These are phyloP conservation scores for Arthrinium puccinioides DNA, from an alignment of 2,329 filamentous ascomycete species.

Conservation along the genomic window DNA sequence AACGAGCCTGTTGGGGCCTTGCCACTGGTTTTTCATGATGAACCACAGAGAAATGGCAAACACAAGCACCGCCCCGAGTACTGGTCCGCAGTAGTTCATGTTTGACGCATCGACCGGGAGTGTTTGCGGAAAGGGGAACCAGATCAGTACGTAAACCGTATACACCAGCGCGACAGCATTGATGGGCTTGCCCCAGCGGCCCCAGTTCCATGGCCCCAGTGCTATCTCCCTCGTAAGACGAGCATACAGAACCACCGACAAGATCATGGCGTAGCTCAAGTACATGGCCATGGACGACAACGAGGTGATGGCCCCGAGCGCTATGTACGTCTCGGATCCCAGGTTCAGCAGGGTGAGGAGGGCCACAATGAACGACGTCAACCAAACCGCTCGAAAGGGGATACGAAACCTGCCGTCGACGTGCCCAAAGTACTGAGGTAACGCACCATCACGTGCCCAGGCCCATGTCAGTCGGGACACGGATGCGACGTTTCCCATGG, in stretches of 20 bases:
- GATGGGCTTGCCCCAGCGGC: slow-evolving; percentile 1
- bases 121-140: slow-evolving; percentile 6
- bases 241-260: slow-evolving; percentile 3
- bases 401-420: slow-evolving; percentile 6
- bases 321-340: slow-evolving; percentile 6
- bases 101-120: slow-evolving; percentile 3
- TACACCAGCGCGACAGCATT: slow-evolving; percentile 5
- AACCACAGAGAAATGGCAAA: slow-evolving; percentile 1
- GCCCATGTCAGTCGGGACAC: slow-evolving; percentile 6
- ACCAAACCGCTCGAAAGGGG: slow-evolving; percentile 4
- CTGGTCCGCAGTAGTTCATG: slow-evolving; percentile 8
- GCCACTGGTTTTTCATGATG: slow-evolving; percentile 1
- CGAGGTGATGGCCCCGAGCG: slow-evolving; percentile 7
- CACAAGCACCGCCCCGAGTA: slow-evolving; percentile 4
- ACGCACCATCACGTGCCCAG: slow-evolving; percentile 6
- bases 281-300: slow-evolving; percentile 8
- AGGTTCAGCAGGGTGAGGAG: slow-evolving; percentile 6
- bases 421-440: slow-evolving; percentile 5
- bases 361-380: slow-evolving; percentile 5
- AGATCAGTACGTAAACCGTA: slow-evolving; percentile 6
- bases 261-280: slow-evolving; percentile 6
- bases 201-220: slow-evolving; percentile 4
- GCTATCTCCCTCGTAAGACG: slow-evolving; percentile 1
- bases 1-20: slow-evolving; percentile 3
- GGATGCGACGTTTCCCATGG: slow-evolving; percentile 5